Evolutionary conservation across 495 filamentous ascomycete species (phyloP).

Genomic region (Glarea lozoyensis): DNA sequence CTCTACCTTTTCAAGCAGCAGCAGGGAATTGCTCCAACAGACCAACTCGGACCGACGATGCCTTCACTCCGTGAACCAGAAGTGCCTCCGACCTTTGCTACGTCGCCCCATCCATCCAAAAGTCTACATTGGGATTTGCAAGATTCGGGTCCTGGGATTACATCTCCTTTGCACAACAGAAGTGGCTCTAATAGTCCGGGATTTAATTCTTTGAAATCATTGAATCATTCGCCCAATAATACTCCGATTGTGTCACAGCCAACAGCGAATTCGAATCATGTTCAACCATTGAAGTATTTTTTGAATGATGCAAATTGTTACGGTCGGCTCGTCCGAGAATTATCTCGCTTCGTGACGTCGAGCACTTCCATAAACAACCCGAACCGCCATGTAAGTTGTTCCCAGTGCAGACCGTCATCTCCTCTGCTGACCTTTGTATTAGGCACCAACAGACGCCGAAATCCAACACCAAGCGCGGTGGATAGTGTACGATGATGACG

Average conservation of each 20-base stretch:
- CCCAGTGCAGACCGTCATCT: background rate
- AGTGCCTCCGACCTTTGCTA: background rate
- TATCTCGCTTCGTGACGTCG: constrained; percentile 36
- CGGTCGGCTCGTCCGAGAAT: constrained; percentile 35
- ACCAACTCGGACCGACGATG: constrained; percentile 7
- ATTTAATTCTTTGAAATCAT: constrained; percentile 1
- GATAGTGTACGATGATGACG: constrained; percentile 50
- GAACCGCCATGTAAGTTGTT: constrained; percentile 33
- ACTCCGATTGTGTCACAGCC: constrained; percentile 15
- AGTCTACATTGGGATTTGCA: constrained; percentile 18
- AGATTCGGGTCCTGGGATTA: constrained; percentile 4
- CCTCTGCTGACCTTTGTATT: constrained; percentile 2
- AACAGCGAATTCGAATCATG: constrained; percentile 17
- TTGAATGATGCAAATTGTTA: constrained; percentile 48
- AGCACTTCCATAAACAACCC: constrained; percentile 44
- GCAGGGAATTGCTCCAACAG: constrained; percentile 14
- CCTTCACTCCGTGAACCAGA: constrained; percentile 7
- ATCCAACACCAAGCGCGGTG: constrained; percentile 47
- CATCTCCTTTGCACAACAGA: background rate
- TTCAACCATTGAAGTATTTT: constrained; percentile 27
- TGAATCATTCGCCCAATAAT: constrained; percentile 11
- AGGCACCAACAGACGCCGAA: constrained; percentile 40
- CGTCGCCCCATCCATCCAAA: background rate
- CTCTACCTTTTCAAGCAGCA: constrained; percentile 34
- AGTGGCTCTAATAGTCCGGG: background rate